phyloP scores from a whole-genome alignment of 2,329 filamentous ascomycete species.

The Ascochyta rabiei region DNA sequence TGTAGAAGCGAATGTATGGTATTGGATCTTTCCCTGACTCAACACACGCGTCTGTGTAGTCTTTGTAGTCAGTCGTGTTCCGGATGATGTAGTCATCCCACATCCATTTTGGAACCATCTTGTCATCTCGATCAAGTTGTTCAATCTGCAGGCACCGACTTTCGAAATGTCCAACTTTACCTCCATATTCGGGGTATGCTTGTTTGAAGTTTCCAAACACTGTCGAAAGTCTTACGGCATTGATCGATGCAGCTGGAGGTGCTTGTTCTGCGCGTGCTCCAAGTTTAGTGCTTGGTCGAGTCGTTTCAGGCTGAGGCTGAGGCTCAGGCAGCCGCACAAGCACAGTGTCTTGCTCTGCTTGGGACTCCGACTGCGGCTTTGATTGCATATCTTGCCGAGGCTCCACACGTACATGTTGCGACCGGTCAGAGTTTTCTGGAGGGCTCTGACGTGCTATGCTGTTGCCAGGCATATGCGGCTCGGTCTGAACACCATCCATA shows the following conservation, averaged over 20 bases:
- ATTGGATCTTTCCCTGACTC: slow-evolving; percentile 31
- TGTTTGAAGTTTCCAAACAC: slow-evolving; percentile 38
- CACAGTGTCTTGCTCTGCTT: not conserved
- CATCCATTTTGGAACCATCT: slow-evolving; percentile 45
- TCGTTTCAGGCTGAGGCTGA: not conserved
- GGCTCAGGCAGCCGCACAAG: not conserved
- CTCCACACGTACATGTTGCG: not conserved
- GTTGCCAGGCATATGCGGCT: not conserved
- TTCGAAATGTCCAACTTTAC: slow-evolving; percentile 40
- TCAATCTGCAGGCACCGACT: slow-evolving; percentile 37
- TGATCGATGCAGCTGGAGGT: not conserved
- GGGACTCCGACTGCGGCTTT: not conserved
- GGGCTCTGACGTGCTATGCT: not conserved
- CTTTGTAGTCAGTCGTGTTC: slow-evolving; percentile 40
- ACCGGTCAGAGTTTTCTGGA: not conserved
- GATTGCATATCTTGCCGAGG: not conserved
- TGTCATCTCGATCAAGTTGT: slow-evolving; percentile 35
- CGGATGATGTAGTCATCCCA: slow-evolving; percentile 51
- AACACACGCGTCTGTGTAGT: slow-evolving; percentile 31
- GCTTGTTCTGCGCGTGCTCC: not conserved
- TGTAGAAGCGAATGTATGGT: slow-evolving; percentile 45
- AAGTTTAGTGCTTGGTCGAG: not conserved
- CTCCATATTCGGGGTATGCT: slow-evolving; percentile 47
- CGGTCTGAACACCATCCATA: not conserved
- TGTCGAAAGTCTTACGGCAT: not conserved